Evolutionary conservation across 352 stramenopile species (phyloP), one percentile per base, ranked within the genome.

Genomic region (Phytophthora hybrid): DNA sequence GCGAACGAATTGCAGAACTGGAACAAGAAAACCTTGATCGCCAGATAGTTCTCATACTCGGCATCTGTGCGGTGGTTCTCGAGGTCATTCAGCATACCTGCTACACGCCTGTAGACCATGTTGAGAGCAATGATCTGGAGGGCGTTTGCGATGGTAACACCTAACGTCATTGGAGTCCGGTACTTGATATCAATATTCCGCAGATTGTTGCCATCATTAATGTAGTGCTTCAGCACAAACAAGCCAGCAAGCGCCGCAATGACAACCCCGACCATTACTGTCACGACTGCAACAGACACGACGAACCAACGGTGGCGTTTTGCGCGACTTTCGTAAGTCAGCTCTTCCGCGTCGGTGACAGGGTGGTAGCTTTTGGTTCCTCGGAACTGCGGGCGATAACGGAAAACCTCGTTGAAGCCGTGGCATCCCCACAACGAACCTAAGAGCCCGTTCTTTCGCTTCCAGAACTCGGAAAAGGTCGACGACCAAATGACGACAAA

Each of bases 21-120:
- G 78, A 99, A 99, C n/a, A 98, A 76, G 63, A 99, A 99, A 4
- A 98, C 96, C 81, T 99, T 99, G 76, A 97, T 94, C 53, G 99
- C 98, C 65, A 99, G 81, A 63, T 92, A 79, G 69, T 97, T 96
- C 44, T 95, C 83, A 77, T 95, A 97, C 62, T 92, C 82, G n/a
- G 76, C 80, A 32, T 96, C 86, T 3, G 91, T 98, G 57, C 88
- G 90, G 79, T 98, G 92, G 73, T 97, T 97, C 76, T 98, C 93
- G n/a, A 88, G 93, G 59, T 98, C 84, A 71, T 98, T 99, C 31
- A 99, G 78, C 49, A 85, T 87, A 16, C 91, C 81, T 8, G 97
- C 97, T 31, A 99, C 77, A 37, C 71, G 79, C 60, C 92, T 91
- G 65, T 99, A 97, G 18, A 92, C 65, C 55, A 91, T 94, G 73